Base-by-base conservation (phyloP, 2,329 filamentous ascomycete species). In the Alternaria sp. region DNA sequence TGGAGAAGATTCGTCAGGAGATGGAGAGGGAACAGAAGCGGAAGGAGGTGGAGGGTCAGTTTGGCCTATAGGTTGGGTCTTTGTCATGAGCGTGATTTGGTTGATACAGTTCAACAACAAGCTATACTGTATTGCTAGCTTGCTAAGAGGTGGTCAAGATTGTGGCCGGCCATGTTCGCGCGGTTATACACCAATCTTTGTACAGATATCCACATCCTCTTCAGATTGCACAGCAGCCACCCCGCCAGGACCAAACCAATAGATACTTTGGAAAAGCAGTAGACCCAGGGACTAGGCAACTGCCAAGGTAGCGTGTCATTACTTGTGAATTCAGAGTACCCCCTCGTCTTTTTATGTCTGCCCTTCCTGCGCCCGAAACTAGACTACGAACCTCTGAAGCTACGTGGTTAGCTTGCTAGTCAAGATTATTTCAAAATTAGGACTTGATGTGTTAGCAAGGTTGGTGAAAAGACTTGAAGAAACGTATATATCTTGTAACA, bases 41-140 rank as follows among this genome's bases (percentile, higher is more conserved):
- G 64, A 73, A 68, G 33, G 78, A 79, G 67, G 72, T 80, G 13
- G 78, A 80, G 68, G 61, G 77, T 5, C 76, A 77, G 61, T 80
- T 77, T 73, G 76, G 77, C 3, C 21, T 67, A 3, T 67, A 57
- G 36, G 17, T 17, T 17, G 17, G 17, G 17, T 17, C 17, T 17
- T 17, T 17, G 17, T 17, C 17, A 17, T 17, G 17, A 17, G 17
- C 17, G 17, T 17, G 17, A 17, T 17, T 17, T 17, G 17, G 17
- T 17, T 17, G 17, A 17, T 17, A 17, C 17, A 17, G 17, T 17
- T 17, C 17, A 17, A 17, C 17, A 17, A 17, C 17, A 17, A 17
- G 17, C 17, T 17, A 17, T 17, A 17, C 17, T 17, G 17, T 17
- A 17, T 17, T 17, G 17, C 17, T 17, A 17, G 17, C 17, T 17